Percentiles rank a stretch among this genome's conserved stretches.
Conservation (phyloP, 139 green algal species). For the Closterium sp. region DNA sequence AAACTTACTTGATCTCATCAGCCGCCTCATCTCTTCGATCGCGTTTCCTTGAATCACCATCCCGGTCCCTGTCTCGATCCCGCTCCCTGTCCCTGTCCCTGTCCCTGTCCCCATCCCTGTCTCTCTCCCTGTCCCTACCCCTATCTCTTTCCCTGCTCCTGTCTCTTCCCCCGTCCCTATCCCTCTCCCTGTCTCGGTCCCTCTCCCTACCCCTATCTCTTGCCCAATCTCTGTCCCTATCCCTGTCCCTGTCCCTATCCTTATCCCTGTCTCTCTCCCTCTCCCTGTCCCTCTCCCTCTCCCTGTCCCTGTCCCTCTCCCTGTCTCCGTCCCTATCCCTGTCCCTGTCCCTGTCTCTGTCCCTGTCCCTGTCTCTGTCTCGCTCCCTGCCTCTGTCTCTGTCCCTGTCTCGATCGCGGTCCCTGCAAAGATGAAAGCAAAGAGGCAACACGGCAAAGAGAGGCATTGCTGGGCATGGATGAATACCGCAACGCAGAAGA, state of each 20-base stretch:
- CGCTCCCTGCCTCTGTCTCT: not conserved
- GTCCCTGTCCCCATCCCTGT: not conserved
- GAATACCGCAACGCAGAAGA: not conserved
- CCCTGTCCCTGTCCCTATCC: constrained; percentile 11
- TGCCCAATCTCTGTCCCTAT: constrained; percentile 2
- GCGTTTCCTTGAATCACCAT: not conserved
- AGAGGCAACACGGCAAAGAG: not conserved
- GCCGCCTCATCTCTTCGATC: not conserved
- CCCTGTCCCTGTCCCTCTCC: constrained; percentile 21
- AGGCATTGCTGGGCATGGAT: not conserved
- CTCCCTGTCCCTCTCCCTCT: not conserved
- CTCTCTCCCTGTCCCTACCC: not conserved
- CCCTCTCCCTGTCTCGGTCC: not conserved
- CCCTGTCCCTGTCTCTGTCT: constrained; percentile 17
- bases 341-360: not conserved
- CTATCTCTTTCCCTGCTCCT: not conserved
- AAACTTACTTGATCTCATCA: not conserved
- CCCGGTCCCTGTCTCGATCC: not conserved
- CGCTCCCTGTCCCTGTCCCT: not conserved
- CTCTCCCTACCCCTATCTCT: not conserved
- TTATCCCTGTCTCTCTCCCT: constrained; percentile 5
- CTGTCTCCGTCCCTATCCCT: constrained; percentile 8
- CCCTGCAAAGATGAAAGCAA: not conserved
- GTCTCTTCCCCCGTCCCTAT: not conserved
- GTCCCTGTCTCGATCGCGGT: not conserved